Percentiles rank a stretch among this genome's conserved stretches.
Conservation (phyloP, 2,329 filamentous ascomycete genomes). For the Madurella fahalii region DNA sequence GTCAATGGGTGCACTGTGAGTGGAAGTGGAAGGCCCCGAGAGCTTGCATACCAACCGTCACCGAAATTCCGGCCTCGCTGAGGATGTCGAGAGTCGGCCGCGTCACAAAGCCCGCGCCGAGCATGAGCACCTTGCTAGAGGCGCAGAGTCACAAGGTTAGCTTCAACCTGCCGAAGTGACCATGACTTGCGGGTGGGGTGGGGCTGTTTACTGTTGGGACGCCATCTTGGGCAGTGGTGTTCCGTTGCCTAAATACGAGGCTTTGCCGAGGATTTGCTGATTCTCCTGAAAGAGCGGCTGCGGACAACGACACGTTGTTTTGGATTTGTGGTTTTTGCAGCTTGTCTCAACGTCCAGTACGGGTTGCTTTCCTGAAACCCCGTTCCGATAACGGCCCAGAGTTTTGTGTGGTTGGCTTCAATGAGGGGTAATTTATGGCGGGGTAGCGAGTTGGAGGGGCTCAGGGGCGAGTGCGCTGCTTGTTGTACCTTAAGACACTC, state of each 20-base stretch:
- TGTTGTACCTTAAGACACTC: not conserved
- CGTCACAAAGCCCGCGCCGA: constrained; percentile 56
- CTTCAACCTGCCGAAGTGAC: not conserved
- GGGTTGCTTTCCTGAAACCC: not conserved
- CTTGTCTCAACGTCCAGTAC: not conserved
- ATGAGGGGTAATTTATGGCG: constrained; percentile 11
- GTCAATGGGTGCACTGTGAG: not conserved
- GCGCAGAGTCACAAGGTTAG: constrained; percentile 8
- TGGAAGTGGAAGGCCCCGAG: not conserved
- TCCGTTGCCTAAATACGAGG: not conserved
- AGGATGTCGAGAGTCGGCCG: constrained; percentile 63
- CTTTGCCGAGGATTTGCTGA: not conserved
- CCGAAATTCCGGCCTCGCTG: constrained; percentile 53
- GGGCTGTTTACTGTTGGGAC: constrained; percentile 26
- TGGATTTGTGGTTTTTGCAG: not conserved
- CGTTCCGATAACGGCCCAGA: constrained; percentile 18
- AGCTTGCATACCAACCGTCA: constrained; percentile 57
- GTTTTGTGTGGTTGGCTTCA: not conserved
- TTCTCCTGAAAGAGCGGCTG: too few relatives aligned
- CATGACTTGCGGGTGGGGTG: constrained; percentile 2
- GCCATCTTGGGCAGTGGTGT: constrained; percentile 20
- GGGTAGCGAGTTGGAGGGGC: not conserved
- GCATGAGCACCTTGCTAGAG: constrained; percentile 38
- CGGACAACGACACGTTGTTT: not conserved
- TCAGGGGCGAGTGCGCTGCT: too few relatives aligned